Percentiles rank a stretch among this genome's conserved stretches.
These are phyloP conservation scores for Ganoderma resinaceum DNA, from an alignment of 1,284 basidiomycete genomes.

Conservation along the genomic window DNA sequence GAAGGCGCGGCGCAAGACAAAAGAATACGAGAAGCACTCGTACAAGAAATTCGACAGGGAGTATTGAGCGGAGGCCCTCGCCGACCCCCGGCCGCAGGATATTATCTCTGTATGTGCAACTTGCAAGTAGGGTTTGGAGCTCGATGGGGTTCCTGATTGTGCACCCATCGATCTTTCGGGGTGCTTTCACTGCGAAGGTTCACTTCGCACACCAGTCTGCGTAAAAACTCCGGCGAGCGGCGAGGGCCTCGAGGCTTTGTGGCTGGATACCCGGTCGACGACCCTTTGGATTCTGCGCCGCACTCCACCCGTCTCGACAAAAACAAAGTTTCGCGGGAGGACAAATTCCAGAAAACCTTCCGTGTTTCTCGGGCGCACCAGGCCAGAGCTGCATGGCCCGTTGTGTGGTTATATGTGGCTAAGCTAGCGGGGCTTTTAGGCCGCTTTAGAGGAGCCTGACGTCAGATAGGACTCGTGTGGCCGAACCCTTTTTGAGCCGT, in stretches of 20 bases:
- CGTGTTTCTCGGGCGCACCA: constrained; percentile 4
- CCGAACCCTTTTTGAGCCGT: not conserved
- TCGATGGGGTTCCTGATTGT: not conserved
- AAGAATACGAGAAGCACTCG: constrained; percentile 90
- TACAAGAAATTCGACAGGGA: constrained; percentile 80
- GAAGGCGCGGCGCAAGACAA: constrained; percentile 62
- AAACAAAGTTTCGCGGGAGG: constrained; percentile 5
- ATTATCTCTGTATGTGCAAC: not conserved
- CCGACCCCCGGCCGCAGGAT: not conserved
- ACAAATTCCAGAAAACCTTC: not conserved
- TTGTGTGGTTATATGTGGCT: constrained; percentile 7
- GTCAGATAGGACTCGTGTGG: constrained; percentile 8
- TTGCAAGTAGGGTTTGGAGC: not conserved
- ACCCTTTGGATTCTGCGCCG: not conserved
- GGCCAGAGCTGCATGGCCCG: not conserved
- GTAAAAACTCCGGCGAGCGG: constrained; percentile 3
- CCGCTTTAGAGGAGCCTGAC: not conserved
- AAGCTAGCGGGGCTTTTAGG: constrained; percentile 7
- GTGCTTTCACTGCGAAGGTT: constrained; percentile 5
- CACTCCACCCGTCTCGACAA: not conserved
- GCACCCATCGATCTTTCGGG: not conserved
- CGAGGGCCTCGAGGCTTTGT: not conserved
- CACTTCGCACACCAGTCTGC: constrained; percentile 1
- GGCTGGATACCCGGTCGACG: not conserved
- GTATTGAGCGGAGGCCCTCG: constrained; percentile 17